A percentile compares a stretch with the other conserved stretches of the same genome.
phyloP scores from a whole-genome alignment of 306 rosid genomes.

The Fragaria ananassa region DNA sequence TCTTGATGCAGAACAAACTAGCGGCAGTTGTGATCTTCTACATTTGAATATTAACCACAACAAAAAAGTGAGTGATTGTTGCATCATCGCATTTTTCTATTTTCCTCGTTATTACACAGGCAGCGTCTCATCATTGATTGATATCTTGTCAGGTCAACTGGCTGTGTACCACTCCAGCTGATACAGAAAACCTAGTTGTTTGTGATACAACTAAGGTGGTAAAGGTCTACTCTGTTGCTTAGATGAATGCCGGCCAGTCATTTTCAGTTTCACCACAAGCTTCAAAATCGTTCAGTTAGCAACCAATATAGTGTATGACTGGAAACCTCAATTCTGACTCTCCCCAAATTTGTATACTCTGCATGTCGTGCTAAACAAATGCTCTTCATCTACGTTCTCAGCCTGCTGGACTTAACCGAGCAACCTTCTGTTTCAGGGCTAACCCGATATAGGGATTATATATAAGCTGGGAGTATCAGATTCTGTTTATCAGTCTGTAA shows the following conservation, averaged over 20 bases:
- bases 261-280: not conserved
- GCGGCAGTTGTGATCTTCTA: slow-evolving; percentile 21
- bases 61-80: slow-evolving; percentile 55
- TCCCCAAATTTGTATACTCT: not conserved
- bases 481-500: not conserved
- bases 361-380: not conserved
- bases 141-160: slow-evolving; percentile 73
- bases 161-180: slow-evolving; percentile 75
- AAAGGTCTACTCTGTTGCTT: slow-evolving; percentile 67
- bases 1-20: slow-evolving; percentile 32
- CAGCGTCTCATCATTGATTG: slow-evolving; percentile 20
- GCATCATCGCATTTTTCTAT: slow-evolving; percentile 5
- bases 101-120: slow-evolving; percentile 11
- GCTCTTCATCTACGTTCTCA: not conserved
- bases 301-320: slow-evolving; percentile 12
- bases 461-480: not conserved
- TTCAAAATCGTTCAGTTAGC: not conserved
- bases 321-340: slow-evolving; percentile 14
- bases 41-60: slow-evolving; percentile 50
- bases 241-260: slow-evolving; percentile 25
- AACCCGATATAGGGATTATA: not conserved
- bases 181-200: slow-evolving; percentile 72
- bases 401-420: not conserved
- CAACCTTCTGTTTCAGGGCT: not conserved
- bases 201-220: slow-evolving; percentile 86